Evolutionary conservation across 1,139 yeast genomes (phyloP), one percentile per base, ranked within the genome.

Genomic region (Waltiozyma sp.): DNA sequence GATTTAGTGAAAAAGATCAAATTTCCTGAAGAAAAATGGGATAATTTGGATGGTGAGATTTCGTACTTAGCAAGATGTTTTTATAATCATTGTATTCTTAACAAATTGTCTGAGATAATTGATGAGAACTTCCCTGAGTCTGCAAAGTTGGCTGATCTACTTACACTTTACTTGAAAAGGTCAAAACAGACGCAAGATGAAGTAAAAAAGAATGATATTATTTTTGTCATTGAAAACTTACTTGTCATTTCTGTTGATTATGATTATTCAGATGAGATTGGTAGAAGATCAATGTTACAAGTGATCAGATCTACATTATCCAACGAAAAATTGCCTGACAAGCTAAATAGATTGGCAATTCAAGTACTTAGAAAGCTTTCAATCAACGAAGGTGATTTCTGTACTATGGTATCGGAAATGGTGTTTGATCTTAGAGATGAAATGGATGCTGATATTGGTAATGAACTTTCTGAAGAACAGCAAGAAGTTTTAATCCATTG

Each of bases 211-310:
- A 67, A 66, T 28, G 91, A 83, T 45, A 59, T 80, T 35, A 89
- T 86, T 51, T 89, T 81, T 55, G 76, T 88, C 40, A 73, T 87
- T 40, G 77, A 79, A 47, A 96, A 91, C 58, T 60, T 93, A 31
- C 61, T 91, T 37, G 63, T 69, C 9, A 74, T 87, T 36, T 80
- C 91, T 0, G 73, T 73, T 38, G 76, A 76, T 36, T 84, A 81
- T 57, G 98, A 91, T 59, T 87, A 77, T 55, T 82, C 89, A 50
- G 98, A 91, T 63, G 96, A 89, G 60, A 75, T 85, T 41, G 96
- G 97, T 7, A 75, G 97, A 57, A 73, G 95, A 58, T 77, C 80
- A 41, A 81, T 87, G 78, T 64, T 87, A 39, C 82, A 78, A 43
- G 73, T 83, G 5, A 70, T 88, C 16, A 75, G 96, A 62, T 68